Evolutionary conservation across 2,329 filamentous ascomycete genomes (phyloP), one percentile per base, ranked within the genome.

Genomic region (Cytospora leucostoma): DNA sequence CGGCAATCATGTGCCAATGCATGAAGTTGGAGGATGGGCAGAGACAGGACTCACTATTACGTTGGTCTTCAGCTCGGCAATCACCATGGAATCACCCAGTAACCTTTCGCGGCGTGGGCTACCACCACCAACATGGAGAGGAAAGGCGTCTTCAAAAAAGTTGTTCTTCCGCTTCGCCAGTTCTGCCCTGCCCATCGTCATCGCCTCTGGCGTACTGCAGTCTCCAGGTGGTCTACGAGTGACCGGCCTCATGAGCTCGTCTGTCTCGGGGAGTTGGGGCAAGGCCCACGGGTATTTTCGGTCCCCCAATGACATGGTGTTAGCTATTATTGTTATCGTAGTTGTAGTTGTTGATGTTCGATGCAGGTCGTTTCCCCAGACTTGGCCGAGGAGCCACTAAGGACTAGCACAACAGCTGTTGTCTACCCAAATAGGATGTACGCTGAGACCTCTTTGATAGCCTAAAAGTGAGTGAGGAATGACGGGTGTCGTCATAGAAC

Each of bases 51-150:
- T 68, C 75, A 89, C 87, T 69, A 84, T 84, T 47, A 84, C 82
- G 67, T 88, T 90, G 6, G 86, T 86, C 71, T 82, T 84, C 37
- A 91, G 73, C 69, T 90, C 88, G 33, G 83, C 85, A 66, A 88
- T 76, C 52, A 92, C 81, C 38, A 87, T 77, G 1, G 84, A 83
- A 66, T 86, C 82, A 62, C 80, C 78, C 7, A 76, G 76, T 13
- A 86, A 73, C n/a, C 78, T 78, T 57, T 82, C 80, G 65, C 75
- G 78, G 19, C 75, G 71, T 21, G 74, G 70, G 59, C 73, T 76
- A 33, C 69, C 70, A 32, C 74, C 73, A 21, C 66, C 66, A 27
- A 27, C 27, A 33, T 62, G 59, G 8, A 69, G 65, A 3, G 70
- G 68, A 65, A 83, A 81, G 17, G 76, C 74, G 57, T 77, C 77